Percentiles rank a stretch among this genome's conserved stretches.
phyloP scores from a whole-genome alignment of 306 rosid genomes.

The Sicyos edulis region DNA sequence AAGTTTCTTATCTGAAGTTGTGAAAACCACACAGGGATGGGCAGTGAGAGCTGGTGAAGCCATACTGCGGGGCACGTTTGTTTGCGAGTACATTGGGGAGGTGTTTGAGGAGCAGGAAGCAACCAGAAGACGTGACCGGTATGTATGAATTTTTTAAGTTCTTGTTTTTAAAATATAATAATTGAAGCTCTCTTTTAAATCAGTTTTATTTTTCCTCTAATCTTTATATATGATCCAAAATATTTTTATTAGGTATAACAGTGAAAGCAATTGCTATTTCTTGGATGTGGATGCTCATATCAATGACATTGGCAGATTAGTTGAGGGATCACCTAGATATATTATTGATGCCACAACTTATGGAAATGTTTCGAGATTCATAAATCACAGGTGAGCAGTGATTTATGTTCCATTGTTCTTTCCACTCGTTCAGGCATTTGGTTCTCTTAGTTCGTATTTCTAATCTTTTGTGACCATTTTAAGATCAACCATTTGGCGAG shows the following conservation, averaged over 20 bases:
- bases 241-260: constrained; percentile 43
- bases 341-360: constrained; percentile 63
- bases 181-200: neutral
- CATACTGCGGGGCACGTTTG: constrained; percentile 83
- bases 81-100: constrained; percentile 91
- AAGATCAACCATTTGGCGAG: neutral
- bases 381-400: constrained; percentile 75
- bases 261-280: constrained; percentile 50
- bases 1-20: constrained; percentile 16
- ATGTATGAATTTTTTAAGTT: constrained; percentile 13
- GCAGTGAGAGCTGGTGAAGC: constrained; percentile 84
- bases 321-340: constrained; percentile 57
- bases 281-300: constrained; percentile 52
- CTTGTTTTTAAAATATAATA: neutral
- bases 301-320: constrained; percentile 84
- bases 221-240: neutral
- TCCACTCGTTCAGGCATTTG: neutral
- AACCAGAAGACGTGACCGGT: constrained; percentile 60
- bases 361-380: constrained; percentile 90
- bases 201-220: neutral
- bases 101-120: constrained; percentile 72
- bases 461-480: neutral
- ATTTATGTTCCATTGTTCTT: constrained; percentile 4
- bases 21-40: constrained; percentile 62
- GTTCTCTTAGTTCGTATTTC: neutral